Evolutionary conservation across 768 basidiomycete genomes (phyloP).

Genomic region (Pleurotus pulmonarius): DNA sequence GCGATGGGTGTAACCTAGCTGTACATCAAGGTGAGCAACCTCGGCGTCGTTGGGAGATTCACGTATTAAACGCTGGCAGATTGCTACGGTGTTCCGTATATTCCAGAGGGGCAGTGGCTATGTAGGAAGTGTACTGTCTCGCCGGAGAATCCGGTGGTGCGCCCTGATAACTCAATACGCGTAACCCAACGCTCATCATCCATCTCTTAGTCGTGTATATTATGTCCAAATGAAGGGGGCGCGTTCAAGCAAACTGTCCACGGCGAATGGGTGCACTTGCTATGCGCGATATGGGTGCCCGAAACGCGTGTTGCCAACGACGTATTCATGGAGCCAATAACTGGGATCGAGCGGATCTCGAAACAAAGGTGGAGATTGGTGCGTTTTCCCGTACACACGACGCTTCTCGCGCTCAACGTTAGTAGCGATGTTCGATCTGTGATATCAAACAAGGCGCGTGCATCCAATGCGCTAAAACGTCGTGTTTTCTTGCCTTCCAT

Average conservation of each 20-base stretch:
- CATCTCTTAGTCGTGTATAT: constrained; percentile 69
- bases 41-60: neutral
- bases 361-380: constrained; percentile 95
- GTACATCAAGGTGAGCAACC: constrained; percentile 88
- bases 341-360: constrained; percentile 81
- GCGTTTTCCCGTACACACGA: neutral
- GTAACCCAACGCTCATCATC: neutral
- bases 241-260: constrained; percentile 96
- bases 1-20: constrained; percentile 97
- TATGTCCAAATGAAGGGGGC: constrained; percentile 95
- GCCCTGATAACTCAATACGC: constrained; percentile 20
- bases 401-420: neutral
- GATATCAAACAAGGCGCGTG: constrained; percentile 70
- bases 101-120: constrained; percentile 99
- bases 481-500: constrained; percentile 93
- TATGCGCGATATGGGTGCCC: constrained; percentile 97
- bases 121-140: constrained; percentile 98
- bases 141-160: constrained; percentile 91
- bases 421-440: constrained; percentile 46
- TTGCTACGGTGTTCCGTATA: constrained; percentile 98
- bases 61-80: constrained; percentile 42
- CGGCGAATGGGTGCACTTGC: constrained; percentile 93
- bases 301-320: constrained; percentile 92
- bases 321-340: constrained; percentile 97
- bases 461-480: constrained; percentile 90